Conservation (phyloP, 768 basidiomycete genomes). For the Omphalotus guepiniiformis region DNA sequence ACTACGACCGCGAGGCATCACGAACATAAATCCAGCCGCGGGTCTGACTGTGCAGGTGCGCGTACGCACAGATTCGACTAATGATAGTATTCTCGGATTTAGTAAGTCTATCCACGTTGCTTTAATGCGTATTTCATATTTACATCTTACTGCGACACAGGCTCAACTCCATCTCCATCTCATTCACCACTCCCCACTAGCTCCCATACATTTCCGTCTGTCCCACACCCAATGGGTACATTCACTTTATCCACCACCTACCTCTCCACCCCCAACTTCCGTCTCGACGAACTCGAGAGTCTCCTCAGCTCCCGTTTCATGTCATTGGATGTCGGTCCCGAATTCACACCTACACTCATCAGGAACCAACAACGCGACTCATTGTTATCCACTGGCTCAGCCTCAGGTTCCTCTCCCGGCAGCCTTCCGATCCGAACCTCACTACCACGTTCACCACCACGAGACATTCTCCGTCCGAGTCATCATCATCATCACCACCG, state of each 20-base stretch:
- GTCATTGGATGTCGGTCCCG: slow-evolving; percentile 44
- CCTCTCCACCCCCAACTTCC: slow-evolving; percentile 64
- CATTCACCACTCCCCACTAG: slow-evolving; percentile 37
- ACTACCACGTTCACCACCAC: slow-evolving; percentile 1
- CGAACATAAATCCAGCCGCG: slow-evolving; percentile 34
- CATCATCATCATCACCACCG: slow-evolving; percentile 10
- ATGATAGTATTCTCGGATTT: slow-evolving; percentile 27
- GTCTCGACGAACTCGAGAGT: slow-evolving; percentile 73
- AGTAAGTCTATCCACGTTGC: slow-evolving; percentile 22
- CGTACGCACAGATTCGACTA: slow-evolving; percentile 32
- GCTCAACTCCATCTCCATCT: slow-evolving; percentile 24
- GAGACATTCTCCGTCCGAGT: slow-evolving; percentile 1
- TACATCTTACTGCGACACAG: slow-evolving; percentile 1
- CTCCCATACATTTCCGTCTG: slow-evolving; percentile 57
- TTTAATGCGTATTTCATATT: no score
- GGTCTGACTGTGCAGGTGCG: slow-evolving; percentile 46
- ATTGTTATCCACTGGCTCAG: slow-evolving; percentile 27
- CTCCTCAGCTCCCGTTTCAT: slow-evolving; percentile 70
- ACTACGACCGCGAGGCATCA: slow-evolving; percentile 39
- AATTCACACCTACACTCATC: slow-evolving; percentile 68
- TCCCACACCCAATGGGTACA: slow-evolving; percentile 65
- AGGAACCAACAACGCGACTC: slow-evolving; percentile 62
- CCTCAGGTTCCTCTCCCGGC: slow-evolving; percentile 14
- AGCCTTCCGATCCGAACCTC: slow-evolving; percentile 3
- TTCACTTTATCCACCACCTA: slow-evolving; percentile 62